These are phyloP conservation scores for Mycothermus thermophilus DNA, from an alignment of 495 filamentous ascomycete species.

Conservation along the genomic window DNA sequence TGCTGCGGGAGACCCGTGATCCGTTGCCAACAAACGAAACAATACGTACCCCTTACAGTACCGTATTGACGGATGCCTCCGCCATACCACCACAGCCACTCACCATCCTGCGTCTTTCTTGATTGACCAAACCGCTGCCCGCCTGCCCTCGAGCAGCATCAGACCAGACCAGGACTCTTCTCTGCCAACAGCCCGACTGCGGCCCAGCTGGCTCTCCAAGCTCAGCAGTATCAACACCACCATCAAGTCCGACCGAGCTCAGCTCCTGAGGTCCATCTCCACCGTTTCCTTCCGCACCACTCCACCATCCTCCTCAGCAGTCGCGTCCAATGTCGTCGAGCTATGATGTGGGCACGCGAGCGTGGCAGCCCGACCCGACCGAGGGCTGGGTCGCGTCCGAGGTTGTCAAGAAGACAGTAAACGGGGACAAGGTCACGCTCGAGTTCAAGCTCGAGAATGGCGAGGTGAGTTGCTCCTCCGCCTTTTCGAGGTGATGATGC, in stretches of 20 bases:
- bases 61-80: too few species aligned
- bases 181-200: conserved; percentile 4
- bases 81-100: conserved; percentile 6
- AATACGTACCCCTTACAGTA: too few species aligned
- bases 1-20: too few species aligned
- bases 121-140: conserved; percentile 1
- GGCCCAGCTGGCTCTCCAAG: conserved; percentile 14
- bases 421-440: conserved; percentile 76
- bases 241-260: too few species aligned
- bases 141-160: conserved; percentile 6
- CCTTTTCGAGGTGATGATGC: conserved; percentile 1
- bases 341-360: conserved; percentile 94
- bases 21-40: too few species aligned
- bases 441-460: conserved; percentile 81
- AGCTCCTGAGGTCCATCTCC: conserved; percentile 3
- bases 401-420: conserved; percentile 70
- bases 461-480: conserved; percentile 48
- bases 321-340: conserved; percentile 67
- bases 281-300: conserved; percentile 3
- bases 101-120: neutral
- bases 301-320: conserved; percentile 6
- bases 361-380: conserved; percentile 90
- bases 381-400: conserved; percentile 97
- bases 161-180: too few species aligned
- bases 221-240: too few species aligned